phyloP scores from a whole-genome alignment of 2,329 filamentous ascomycete species.

The Colletotrichum tamarilloi region DNA sequence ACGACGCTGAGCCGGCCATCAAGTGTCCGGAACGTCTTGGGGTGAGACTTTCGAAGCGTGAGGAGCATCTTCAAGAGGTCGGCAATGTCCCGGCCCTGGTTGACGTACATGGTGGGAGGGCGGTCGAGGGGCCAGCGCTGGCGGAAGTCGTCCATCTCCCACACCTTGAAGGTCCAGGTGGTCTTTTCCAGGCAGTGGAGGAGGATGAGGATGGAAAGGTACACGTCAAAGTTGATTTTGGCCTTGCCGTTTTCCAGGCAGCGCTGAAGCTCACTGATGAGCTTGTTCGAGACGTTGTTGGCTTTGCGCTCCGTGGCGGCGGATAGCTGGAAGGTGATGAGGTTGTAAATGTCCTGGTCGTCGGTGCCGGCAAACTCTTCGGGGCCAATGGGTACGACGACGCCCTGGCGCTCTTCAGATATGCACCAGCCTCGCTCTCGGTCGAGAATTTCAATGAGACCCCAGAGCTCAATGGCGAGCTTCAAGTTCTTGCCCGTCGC shows the following conservation, averaged over 20 bases:
- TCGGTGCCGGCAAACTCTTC: slow-evolving; percentile 60
- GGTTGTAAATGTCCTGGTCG: slow-evolving; percentile 68
- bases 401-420: slow-evolving; percentile 56
- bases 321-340: slow-evolving; percentile 72
- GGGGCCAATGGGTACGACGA: slow-evolving; percentile 57
- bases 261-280: slow-evolving; percentile 71
- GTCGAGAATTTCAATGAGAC: slow-evolving; percentile 73
- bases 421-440: slow-evolving; percentile 72
- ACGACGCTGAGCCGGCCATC: slow-evolving; percentile 61
- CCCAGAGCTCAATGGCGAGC: slow-evolving; percentile 72
- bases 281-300: slow-evolving; percentile 65
- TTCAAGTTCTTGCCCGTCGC: slow-evolving; percentile 66
- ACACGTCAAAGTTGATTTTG: slow-evolving; percentile 70
- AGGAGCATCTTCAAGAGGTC: slow-evolving; percentile 71
- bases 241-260: slow-evolving; percentile 70
- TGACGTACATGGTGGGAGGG: slow-evolving; percentile 66
- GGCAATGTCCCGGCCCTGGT: slow-evolving; percentile 69
- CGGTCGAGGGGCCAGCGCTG: slow-evolving; percentile 70
- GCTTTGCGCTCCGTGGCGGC: slow-evolving; percentile 74
- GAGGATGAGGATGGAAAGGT: slow-evolving; percentile 70
- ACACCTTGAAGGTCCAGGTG: slow-evolving; percentile 76
- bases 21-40: slow-evolving; percentile 58
- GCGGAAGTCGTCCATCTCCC: slow-evolving; percentile 71
- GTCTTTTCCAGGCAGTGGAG: slow-evolving; percentile 76
- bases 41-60: slow-evolving; percentile 68